A percentile compares a stretch with the other conserved stretches of the same genome.
Conservation (phyloP, 2,329 filamentous ascomycete genomes). For the Talaromyces amestolkiae region DNA sequence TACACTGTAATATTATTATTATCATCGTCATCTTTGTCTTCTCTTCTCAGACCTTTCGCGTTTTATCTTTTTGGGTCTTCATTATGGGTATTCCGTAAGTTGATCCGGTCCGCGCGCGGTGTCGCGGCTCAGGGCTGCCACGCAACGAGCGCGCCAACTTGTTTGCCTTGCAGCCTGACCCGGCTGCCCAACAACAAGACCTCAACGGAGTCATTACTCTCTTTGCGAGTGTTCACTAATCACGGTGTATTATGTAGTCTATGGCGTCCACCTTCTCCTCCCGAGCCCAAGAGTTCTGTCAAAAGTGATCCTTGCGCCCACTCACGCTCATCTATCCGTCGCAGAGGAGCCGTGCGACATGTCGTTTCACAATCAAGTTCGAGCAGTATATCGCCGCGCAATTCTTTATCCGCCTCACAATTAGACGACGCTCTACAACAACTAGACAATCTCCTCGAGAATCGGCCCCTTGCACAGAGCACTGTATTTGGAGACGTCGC, state of each 20-base stretch:
- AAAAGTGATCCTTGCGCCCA: slow-evolving; percentile 55
- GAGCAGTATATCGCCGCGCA: slow-evolving; percentile 26
- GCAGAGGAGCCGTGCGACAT: slow-evolving; percentile 43
- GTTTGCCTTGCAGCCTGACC: slow-evolving; percentile 20
- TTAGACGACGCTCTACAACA: slow-evolving; percentile 28
- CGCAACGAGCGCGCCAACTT: slow-evolving; percentile 2
- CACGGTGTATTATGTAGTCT: slow-evolving; percentile 40
- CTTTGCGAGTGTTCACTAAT: slow-evolving; percentile 12
- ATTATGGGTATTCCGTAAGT: slow-evolving; percentile 46
- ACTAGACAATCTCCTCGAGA: slow-evolving; percentile 27
- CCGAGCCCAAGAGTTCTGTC: slow-evolving; percentile 43
- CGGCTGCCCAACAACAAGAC: slow-evolving; percentile 6
- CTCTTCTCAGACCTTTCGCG: not conserved
- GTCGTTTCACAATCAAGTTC: slow-evolving; percentile 29
- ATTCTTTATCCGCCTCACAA: slow-evolving; percentile 30
- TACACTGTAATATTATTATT: not conserved
- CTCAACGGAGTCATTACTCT: not conserved
- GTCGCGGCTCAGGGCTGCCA: slow-evolving; percentile 4
- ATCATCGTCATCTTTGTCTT: not conserved
- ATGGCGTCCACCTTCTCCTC: slow-evolving; percentile 54
- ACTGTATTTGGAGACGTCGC: slow-evolving; percentile 33
- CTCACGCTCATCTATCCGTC: slow-evolving; percentile 58
- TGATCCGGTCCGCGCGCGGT: slow-evolving; percentile 20
- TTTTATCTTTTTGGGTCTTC: slow-evolving; percentile 9
- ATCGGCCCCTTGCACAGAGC: slow-evolving; percentile 25